These are phyloP conservation scores for Cryptosporidium sp. DNA, from an alignment of 169 alveolate genomes.

Conservation along the genomic window DNA sequence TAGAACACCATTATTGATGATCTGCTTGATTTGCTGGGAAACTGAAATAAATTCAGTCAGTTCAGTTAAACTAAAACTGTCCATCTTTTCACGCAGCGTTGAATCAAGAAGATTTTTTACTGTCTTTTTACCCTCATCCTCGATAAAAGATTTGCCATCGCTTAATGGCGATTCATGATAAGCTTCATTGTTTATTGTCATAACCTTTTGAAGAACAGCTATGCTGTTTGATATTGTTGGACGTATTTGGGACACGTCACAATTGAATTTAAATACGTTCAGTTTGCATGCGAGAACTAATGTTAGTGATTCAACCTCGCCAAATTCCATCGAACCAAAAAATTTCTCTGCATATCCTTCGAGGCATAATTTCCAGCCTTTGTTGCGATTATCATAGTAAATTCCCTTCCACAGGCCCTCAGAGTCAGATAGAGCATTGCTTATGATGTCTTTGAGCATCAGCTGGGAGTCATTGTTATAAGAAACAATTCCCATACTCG, in stretches of 20 bases:
- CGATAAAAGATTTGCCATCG: not conserved
- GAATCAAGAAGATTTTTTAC: slow-evolving; percentile 4
- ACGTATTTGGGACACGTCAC: not conserved
- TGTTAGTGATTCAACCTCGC: slow-evolving; percentile 32
- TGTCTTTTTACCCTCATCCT: not conserved
- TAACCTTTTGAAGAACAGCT: slow-evolving; percentile 3
- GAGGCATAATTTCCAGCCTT: slow-evolving; percentile 34
- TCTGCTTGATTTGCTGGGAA: slow-evolving; percentile 23
- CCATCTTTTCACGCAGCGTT: slow-evolving; percentile 22
- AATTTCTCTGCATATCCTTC: slow-evolving; percentile 15
- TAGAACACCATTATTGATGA: not conserved
- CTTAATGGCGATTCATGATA: not conserved
- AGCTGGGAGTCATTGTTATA: slow-evolving; percentile 9
- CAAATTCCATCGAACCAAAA: slow-evolving; percentile 24
- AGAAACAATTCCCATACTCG: not conserved
- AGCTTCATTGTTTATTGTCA: slow-evolving; percentile 20
- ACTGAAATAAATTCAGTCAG: slow-evolving; percentile 18
- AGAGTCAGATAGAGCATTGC: slow-evolving; percentile 25
- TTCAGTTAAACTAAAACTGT: slow-evolving; percentile 9
- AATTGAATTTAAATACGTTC: not conserved
- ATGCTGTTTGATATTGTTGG: not conserved
- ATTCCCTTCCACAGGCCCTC: slow-evolving; percentile 52
- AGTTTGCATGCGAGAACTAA: slow-evolving; percentile 23
- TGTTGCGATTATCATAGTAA: slow-evolving; percentile 64
- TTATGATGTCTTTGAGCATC: slow-evolving; percentile 5